These are phyloP conservation scores for Termitomyces sp. DNA, from an alignment of 768 basidiomycete species.

Conservation along the genomic window DNA sequence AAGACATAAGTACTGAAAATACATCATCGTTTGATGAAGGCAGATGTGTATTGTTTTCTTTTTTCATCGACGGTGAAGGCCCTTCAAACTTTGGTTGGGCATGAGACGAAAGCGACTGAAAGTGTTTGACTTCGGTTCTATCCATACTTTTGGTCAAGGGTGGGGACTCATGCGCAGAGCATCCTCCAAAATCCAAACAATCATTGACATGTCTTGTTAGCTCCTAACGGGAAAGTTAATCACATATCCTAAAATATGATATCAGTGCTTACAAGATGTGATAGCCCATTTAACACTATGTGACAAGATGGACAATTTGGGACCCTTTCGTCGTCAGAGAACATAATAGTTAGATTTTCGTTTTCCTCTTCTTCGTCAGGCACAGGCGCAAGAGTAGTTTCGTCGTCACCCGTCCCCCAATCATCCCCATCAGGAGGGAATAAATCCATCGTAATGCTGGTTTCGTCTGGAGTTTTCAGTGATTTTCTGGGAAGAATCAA, in stretches of 20 bases:
- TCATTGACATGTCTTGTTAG: constrained; percentile 49
- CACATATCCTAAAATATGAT: neutral
- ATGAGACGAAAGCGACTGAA: constrained; percentile 7
- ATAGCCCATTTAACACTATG: constrained; percentile 13
- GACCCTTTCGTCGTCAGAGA: neutral
- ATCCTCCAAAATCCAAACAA: constrained; percentile 35
- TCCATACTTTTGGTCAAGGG: neutral
- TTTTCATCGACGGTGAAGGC: constrained; percentile 12
- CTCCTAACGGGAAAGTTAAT: constrained; percentile 28
- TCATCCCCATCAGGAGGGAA: constrained; percentile 35
- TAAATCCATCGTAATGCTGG: constrained; percentile 16
- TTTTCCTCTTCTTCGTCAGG: constrained; percentile 19
- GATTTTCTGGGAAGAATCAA: neutral
- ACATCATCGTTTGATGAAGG: constrained; percentile 26
- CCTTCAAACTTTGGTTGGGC: constrained; percentile 12
- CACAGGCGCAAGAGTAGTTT: constrained; percentile 15
- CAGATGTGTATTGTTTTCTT: constrained; percentile 14
- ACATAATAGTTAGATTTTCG: neutral
- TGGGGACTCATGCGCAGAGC: neutral
- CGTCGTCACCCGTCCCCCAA: constrained; percentile 77
- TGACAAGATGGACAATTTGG: constrained; percentile 23
- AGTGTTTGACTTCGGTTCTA: neutral
- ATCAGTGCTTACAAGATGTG: constrained; percentile 10
- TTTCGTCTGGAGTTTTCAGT: neutral
- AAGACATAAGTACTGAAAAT: constrained; percentile 89